phyloP scores from a whole-genome alignment of 2,329 filamentous ascomycete species.

The Monosporascus sp. region DNA sequence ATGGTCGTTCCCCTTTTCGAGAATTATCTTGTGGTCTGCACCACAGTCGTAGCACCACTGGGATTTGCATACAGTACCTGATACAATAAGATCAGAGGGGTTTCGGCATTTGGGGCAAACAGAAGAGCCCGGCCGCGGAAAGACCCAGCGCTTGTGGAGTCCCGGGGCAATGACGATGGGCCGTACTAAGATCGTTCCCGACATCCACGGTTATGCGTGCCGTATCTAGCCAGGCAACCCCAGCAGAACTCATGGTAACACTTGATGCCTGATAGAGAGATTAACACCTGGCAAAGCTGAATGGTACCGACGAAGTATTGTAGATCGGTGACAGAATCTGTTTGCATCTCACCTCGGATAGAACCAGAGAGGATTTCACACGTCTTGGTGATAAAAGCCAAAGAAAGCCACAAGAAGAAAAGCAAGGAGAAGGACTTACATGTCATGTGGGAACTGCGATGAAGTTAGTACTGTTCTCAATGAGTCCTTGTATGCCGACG shows the following conservation, averaged over 20 bases:
- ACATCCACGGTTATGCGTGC: background rate
- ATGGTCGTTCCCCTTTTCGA: background rate
- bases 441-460: conserved; percentile 12
- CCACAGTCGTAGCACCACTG: background rate
- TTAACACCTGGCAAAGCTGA: background rate
- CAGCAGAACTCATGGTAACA: background rate
- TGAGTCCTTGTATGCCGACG: background rate
- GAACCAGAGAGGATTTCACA: background rate
- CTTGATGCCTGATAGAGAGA: background rate
- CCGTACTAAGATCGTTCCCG: background rate
- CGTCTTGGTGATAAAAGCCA: background rate
- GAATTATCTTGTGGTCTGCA: background rate
- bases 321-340: background rate
- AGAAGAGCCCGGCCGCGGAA: background rate
- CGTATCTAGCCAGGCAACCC: background rate
- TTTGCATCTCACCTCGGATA: background rate
- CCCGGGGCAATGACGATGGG: too few relatives aligned
- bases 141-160: too few relatives aligned
- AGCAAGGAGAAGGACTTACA: conserved; percentile 6
- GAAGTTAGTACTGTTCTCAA: background rate
- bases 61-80: background rate
- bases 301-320: background rate
- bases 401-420: background rate
- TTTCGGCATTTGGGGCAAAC: background rate
- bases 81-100: background rate